A percentile compares a stretch with the other conserved stretches of the same genome.
These are phyloP conservation scores for Thuidium tamariscinum DNA, from an alignment of 225 moss, liverwort and hornwort genomes.

Conservation along the genomic window DNA sequence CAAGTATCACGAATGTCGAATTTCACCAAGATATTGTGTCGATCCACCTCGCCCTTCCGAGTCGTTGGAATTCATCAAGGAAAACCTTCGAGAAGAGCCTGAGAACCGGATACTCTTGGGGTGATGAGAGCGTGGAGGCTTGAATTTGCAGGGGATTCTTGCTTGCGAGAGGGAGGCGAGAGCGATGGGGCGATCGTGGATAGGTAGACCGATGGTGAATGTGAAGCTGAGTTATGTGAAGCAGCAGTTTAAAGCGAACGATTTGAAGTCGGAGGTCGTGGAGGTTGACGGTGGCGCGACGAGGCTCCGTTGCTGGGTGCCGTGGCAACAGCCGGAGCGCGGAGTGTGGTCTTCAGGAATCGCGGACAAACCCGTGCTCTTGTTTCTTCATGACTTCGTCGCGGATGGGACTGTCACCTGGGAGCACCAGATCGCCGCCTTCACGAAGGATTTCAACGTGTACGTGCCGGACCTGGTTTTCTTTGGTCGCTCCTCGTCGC, in stretches of 20 bases:
- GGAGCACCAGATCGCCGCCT: conserved; percentile 44
- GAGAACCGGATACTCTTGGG: neutral
- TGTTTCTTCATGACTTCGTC: conserved; percentile 67
- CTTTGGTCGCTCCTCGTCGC: conserved; percentile 51
- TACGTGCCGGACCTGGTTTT: conserved; percentile 77
- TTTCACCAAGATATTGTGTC: too few relatives aligned
- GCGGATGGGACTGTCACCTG: conserved; percentile 45
- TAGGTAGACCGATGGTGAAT: neutral
- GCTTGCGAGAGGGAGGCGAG: neutral
- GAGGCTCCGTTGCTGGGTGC: conserved; percentile 66
- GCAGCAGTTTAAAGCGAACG: conserved; percentile 26
- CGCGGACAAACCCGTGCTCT: conserved; percentile 31
- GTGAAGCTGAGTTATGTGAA: conserved; percentile 17
- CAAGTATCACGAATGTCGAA: neutral
- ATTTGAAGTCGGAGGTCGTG: conserved; percentile 48
- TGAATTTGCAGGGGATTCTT: neutral
- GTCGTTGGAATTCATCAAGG: neutral
- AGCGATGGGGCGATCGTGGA: conserved; percentile 13
- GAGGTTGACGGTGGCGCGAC: conserved; percentile 44
- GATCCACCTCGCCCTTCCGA: neutral
- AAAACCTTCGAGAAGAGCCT: neutral
- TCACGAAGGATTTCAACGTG: conserved; percentile 40
- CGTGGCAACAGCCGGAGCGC: conserved; percentile 47
- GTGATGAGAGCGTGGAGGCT: neutral
- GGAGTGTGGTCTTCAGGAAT: conserved; percentile 23